Conservation (phyloP, 371 early-diverging fungal genomes). For the Paraphysoderma sedebokerense region DNA sequence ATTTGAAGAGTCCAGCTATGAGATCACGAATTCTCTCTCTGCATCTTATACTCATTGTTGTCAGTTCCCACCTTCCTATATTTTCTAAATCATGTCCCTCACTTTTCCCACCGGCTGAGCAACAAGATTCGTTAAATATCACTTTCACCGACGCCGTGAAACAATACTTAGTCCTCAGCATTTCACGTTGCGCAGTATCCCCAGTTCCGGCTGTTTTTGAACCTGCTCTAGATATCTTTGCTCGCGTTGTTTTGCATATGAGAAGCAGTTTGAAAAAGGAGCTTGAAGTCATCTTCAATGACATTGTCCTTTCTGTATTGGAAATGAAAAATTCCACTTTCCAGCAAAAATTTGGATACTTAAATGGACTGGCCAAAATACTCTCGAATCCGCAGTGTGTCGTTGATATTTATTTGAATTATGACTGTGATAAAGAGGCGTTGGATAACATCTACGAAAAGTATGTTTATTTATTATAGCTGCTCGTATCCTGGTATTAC, state of each 20-base stretch:
- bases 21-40: conserved; percentile 24
- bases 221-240: conserved; percentile 63
- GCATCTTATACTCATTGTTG: conserved; percentile 21
- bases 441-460: conserved; percentile 63
- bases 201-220: conserved; percentile 65
- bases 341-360: conserved; percentile 21
- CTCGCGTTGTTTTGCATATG: conserved; percentile 45
- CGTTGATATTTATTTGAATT: conserved; percentile 91
- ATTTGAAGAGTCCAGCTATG: neutral
- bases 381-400: conserved; percentile 66
- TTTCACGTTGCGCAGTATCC: conserved; percentile 58
- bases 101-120: conserved; percentile 4
- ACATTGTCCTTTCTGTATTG: conserved; percentile 48
- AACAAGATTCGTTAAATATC: conserved; percentile 6
- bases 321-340: conserved; percentile 26
- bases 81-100: conserved; percentile 31
- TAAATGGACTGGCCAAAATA: conserved; percentile 29
- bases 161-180: conserved; percentile 59
- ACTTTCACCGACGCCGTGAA: conserved; percentile 60
- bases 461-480: neutral
- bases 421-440: conserved; percentile 76
- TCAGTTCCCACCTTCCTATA: conserved; percentile 13
- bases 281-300: conserved; percentile 56
- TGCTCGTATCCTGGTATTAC: neutral
- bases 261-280: conserved; percentile 57